Conservation (phyloP, 805 yeast genomes). For the Candida insectalens region DNA sequence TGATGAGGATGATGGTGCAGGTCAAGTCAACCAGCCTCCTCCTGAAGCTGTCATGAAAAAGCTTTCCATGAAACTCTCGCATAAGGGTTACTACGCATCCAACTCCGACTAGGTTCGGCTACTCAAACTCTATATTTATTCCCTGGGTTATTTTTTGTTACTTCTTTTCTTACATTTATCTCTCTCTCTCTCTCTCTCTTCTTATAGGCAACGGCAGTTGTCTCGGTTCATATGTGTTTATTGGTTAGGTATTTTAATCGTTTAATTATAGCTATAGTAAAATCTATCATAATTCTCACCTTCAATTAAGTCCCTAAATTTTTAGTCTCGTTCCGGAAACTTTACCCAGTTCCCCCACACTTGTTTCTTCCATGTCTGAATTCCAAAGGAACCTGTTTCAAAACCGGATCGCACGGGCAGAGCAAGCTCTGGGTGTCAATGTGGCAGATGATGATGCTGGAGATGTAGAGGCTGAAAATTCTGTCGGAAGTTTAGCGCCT, state of each 20-base stretch:
- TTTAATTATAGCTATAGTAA: no score
- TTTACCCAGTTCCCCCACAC: no score
- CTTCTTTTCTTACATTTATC: no score
- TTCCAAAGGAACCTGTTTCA: conserved; percentile 19
- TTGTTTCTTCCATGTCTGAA: conserved; percentile 17
- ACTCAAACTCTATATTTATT: no score
- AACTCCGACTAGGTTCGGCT: neutral
- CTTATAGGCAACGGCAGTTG: no score
- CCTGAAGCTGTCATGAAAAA: conserved; percentile 3
- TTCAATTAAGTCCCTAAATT: no score
- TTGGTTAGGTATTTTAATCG: no score
- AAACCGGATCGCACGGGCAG: conserved; percentile 14
- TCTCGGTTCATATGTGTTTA: no score
- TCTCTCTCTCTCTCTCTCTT: no score
- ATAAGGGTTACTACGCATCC: conserved; percentile 3
- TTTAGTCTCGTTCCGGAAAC: no score
- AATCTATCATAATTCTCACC: no score
- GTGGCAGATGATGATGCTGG: conserved; percentile 8
- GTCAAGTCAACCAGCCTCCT: conserved; percentile 3
- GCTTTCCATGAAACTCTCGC: conserved; percentile 3
- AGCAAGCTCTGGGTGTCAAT: conserved; percentile 13
- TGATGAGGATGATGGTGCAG: conserved; percentile 19
- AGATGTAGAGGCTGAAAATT: conserved; percentile 8
- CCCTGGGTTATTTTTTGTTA: no score
- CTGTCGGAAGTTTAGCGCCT: conserved; percentile 6